Evolutionary conservation across 2,329 filamentous ascomycete genomes (phyloP).

Genomic region (Diaporthe sp.): DNA sequence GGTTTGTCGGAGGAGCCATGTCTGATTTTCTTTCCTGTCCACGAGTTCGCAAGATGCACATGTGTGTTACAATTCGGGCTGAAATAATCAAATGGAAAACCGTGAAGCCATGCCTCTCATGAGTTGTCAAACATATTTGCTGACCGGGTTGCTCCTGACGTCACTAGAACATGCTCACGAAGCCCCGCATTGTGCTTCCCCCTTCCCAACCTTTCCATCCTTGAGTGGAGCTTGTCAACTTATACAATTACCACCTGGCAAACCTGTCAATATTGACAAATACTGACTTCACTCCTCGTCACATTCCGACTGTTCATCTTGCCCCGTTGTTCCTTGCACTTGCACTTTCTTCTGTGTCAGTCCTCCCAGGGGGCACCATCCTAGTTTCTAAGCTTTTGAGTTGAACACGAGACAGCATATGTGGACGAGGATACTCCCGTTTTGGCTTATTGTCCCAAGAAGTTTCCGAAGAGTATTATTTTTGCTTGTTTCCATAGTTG

Average conservation of each 20-base stretch:
- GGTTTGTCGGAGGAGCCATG: constrained; percentile 71
- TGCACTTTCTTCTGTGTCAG: no score
- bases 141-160: constrained; percentile 5
- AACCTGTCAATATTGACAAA: not conserved
- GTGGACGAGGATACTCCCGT: not conserved
- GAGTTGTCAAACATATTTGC: not conserved
- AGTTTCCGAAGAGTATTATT: no score
- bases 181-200: constrained; percentile 36
- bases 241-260: not conserved
- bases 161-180: not conserved
- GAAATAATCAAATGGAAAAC: not conserved
- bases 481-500: no score
- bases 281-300: not conserved
- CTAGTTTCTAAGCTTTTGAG: not conserved
- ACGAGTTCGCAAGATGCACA: not conserved
- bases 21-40: constrained; percentile 27
- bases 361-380: not conserved
- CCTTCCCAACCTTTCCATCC: not conserved
- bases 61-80: not conserved
- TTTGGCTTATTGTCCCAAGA: not conserved
- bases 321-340: no score
- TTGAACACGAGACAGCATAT: not conserved
- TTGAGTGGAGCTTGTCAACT: not conserved
- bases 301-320: no score
- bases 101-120: not conserved